Conservation (phyloP, 495 filamentous ascomycete species). For the Aspergillus wentii region DNA sequence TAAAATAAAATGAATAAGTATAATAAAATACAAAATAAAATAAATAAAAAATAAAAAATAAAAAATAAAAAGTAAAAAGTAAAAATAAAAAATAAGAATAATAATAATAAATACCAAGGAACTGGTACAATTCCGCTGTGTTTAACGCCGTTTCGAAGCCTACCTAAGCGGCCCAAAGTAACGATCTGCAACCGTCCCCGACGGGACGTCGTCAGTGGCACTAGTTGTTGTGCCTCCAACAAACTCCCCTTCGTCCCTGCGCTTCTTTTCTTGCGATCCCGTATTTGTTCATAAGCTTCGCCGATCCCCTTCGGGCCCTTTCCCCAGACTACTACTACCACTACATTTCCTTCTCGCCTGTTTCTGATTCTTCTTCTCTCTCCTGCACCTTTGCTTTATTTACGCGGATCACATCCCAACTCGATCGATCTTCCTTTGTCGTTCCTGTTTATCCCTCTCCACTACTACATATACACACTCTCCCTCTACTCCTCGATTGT, state of each 20-base stretch:
- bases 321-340: conserved; percentile 40
- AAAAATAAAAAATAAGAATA: conserved; percentile 15
- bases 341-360: not conserved
- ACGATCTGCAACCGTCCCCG: conserved; percentile 43
- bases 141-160: conserved; percentile 22
- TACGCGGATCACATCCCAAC: conserved; percentile 7
- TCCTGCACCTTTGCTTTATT: conserved; percentile 1
- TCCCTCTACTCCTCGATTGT: not conserved
- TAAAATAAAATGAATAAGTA: conserved; percentile 5
- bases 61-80: conserved; percentile 3
- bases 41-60: not conserved
- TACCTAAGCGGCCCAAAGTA: conserved; percentile 23
- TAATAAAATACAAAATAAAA: conserved; percentile 10
- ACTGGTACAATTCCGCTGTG: conserved; percentile 37
- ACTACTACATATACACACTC: not conserved
- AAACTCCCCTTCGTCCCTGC: conserved; percentile 27
- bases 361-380: conserved; percentile 2
- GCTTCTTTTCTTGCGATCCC: conserved; percentile 26
- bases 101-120: conserved; percentile 23
- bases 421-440: not conserved
- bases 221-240: too few species aligned
- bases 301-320: conserved; percentile 60
- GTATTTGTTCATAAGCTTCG: conserved; percentile 65
- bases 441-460: not conserved
- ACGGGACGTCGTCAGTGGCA: conserved; percentile 47